Percentiles rank a stretch among this genome's conserved stretches.
Conservation (phyloP, 495 filamentous ascomycete species). For the Xylaria grammica region DNA sequence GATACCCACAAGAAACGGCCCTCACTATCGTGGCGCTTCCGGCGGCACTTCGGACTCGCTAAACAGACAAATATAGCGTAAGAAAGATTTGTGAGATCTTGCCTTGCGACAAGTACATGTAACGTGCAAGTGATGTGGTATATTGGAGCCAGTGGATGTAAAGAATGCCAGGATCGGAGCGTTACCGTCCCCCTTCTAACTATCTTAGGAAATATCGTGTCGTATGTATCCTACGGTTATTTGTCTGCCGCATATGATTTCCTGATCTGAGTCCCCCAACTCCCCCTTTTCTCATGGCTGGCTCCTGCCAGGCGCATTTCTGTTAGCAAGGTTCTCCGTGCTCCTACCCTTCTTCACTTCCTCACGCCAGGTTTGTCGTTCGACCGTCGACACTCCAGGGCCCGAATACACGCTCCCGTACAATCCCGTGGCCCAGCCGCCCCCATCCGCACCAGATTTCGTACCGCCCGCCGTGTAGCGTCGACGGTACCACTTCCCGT, state of each 20-base stretch:
- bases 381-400: slow-evolving; percentile 51
- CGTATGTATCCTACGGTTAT: background rate
- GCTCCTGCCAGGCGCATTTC: slow-evolving; percentile 30
- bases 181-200: too few relatives aligned
- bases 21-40: background rate
- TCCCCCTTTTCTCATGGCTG: slow-evolving; percentile 25
- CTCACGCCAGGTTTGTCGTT: slow-evolving; percentile 55
- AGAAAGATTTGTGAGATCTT: background rate
- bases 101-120: background rate
- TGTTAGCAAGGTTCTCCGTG: slow-evolving; percentile 32
- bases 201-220: background rate
- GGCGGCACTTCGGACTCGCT: background rate
- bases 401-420: slow-evolving; percentile 61
- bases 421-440: slow-evolving; percentile 53
- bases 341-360: slow-evolving; percentile 44
- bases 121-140: background rate
- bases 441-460: slow-evolving; percentile 33
- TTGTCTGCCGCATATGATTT: background rate
- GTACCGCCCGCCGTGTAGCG: slow-evolving; percentile 25
- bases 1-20: background rate
- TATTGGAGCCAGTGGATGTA: too few relatives aligned
- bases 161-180: background rate
- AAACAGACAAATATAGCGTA: background rate
- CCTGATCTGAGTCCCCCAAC: background rate
- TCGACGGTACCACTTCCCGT: slow-evolving; percentile 47